A percentile compares a stretch with the other conserved stretches of the same genome.
Conservation (phyloP, 305 asterid genomes). For the Fraxinus xanthoxyloides region DNA sequence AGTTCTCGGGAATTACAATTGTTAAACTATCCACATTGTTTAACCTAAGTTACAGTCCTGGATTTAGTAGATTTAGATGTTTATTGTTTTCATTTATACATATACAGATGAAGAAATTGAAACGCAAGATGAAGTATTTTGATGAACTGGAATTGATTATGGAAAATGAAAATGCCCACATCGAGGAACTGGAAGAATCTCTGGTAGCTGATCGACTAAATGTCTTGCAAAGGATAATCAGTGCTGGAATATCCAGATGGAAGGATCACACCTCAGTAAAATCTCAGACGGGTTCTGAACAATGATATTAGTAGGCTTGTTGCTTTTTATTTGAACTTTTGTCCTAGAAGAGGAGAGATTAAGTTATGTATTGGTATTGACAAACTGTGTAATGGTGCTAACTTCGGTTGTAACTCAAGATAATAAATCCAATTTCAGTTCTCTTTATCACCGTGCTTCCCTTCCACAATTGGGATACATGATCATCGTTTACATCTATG, state of each 20-base stretch:
- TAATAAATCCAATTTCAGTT: background rate
- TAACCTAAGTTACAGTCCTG: background rate
- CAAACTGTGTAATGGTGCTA: conserved; percentile 13
- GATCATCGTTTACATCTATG: background rate
- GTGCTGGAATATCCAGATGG: conserved; percentile 47
- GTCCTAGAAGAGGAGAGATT: conserved; percentile 15
- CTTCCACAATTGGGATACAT: background rate
- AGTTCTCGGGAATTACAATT: background rate
- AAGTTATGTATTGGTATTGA: background rate
- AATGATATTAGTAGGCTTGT: conserved; percentile 19
- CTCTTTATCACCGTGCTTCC: background rate
- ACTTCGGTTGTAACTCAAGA: background rate
- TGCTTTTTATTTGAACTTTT: background rate
- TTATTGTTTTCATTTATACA: conserved; percentile 12
- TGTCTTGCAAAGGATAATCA: conserved; percentile 46
- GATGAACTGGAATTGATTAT: conserved; percentile 63
- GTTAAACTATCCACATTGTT: background rate
- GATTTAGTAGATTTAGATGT: background rate
- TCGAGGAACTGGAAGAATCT: conserved; percentile 64
- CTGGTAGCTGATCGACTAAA: conserved; percentile 51
- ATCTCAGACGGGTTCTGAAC: conserved; percentile 32
- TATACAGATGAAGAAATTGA: conserved; percentile 60
- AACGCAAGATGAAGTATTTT: conserved; percentile 55
- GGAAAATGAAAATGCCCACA: conserved; percentile 57
- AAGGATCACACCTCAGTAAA: conserved; percentile 43